Base-by-base conservation (phyloP, 495 filamentous ascomycete genomes). In the Choiromyces venosus region DNA sequence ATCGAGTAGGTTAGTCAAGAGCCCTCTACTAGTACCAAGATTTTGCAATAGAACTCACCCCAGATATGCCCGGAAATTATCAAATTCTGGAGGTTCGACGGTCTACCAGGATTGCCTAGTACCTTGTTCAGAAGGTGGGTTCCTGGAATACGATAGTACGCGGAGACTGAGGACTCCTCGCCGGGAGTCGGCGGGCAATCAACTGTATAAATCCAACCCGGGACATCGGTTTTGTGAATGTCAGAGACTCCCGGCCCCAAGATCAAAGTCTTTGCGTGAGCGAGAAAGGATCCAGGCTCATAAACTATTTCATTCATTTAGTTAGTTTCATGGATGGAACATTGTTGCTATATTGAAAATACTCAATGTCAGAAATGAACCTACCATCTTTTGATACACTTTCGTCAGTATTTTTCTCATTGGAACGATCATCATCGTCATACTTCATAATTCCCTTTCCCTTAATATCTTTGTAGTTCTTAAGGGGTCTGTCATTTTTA, bases 1-100 rank as follows among this genome's bases (percentile, higher is more conserved):
- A 1, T 66, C 7, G 56, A 52, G 33, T 4, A 19, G 6, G 19
- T 72, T 66, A 76, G 65, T 5, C 16, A 16, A 61, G 52, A 61
- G 25, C 18, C 18, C 0, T 61, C 10, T 4, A 0, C 12, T 16
- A 1, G 18, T 29, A 61, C 33, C 33, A 61, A 14, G 0, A 16
- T 33, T 6, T n/a, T 16, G 0, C 52, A 37, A 37, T 21, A 1
- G 14, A 40, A 67, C 75, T 66, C 71, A 77, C 75, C 44, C 9
- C 75, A 42, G 33, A 72, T 37, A 7, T 71, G 68, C 4, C 74
- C 75, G 9, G 75, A 76, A 8, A 77, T 42, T 19, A 76, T 10
- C 7, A 77, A 44, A 10, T 69, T 77, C 40, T 68, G n/a, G 16
- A 76, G 36, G 19, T n/a, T 65, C 4, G 73, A 37, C 18, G 18